phyloP scores from a whole-genome alignment of 1,284 basidiomycete species.

The Porodaedalea pini region DNA sequence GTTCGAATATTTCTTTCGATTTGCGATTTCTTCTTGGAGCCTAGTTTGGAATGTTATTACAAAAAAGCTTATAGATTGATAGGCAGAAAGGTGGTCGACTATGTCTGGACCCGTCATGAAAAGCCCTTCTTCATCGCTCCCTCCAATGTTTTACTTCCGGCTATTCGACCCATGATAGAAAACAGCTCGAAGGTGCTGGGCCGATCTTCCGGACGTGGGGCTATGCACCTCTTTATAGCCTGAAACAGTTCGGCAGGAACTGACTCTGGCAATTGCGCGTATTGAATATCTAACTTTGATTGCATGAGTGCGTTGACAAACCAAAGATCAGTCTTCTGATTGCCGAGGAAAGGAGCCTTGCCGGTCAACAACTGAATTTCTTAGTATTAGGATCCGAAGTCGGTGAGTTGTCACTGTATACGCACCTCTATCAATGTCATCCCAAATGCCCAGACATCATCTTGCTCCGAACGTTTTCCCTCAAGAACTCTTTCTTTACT shows the following conservation, averaged over 20 bases:
- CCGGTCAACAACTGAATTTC: constrained; percentile 6
- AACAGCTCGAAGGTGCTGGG: constrained; percentile 12
- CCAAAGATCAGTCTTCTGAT: background rate
- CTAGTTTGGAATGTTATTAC: no score
- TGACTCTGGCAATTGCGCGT: background rate
- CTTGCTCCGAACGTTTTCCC: background rate
- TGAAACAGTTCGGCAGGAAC: constrained; percentile 5
- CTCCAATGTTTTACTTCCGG: background rate
- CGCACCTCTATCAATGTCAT: constrained; percentile 13
- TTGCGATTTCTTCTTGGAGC: no score
- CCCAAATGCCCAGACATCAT: constrained; percentile 13
- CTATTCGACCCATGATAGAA: constrained; percentile 6
- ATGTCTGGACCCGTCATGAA: background rate
- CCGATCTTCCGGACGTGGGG: background rate
- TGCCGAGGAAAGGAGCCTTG: background rate
- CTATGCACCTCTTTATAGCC: constrained; percentile 2
- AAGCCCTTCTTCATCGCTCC: background rate
- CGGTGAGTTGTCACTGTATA: background rate
- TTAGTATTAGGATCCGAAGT: background rate
- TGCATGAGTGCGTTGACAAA: background rate
- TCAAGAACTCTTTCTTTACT: constrained; percentile 8
- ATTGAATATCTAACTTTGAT: background rate
- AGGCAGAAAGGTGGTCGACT: no score
- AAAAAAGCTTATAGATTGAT: no score
- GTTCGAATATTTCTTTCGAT: background rate